These are phyloP conservation scores for Trametes maxima DNA, from an alignment of 768 basidiomycete genomes.

Conservation along the genomic window DNA sequence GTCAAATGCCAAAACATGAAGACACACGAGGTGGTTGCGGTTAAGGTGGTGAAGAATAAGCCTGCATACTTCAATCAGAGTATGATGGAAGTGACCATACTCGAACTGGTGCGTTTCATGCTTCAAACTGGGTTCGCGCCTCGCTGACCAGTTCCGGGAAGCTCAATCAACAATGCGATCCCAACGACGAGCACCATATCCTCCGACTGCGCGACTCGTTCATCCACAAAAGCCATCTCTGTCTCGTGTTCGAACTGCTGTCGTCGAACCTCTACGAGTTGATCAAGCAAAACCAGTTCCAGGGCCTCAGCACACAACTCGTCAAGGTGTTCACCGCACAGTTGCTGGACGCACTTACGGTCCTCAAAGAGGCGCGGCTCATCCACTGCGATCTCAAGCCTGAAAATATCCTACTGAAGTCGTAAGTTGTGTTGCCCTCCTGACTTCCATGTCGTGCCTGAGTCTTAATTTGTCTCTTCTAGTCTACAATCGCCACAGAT, in stretches of 20 bases:
- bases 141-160: slow-evolving; percentile 34
- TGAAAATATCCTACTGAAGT: slow-evolving; percentile 96
- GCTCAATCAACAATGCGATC: slow-evolving; percentile 95
- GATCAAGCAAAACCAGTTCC: slow-evolving; percentile 99
- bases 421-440: slow-evolving; percentile 52
- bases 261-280: slow-evolving; percentile 98
- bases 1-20: slow-evolving; percentile 99
- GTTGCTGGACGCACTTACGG: slow-evolving; percentile 86
- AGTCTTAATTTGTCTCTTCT: slow-evolving; percentile 17
- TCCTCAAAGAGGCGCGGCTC: slow-evolving; percentile 92
- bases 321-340: slow-evolving; percentile 99
- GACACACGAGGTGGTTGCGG: slow-evolving; percentile 97
- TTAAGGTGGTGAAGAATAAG: slow-evolving; percentile 99
- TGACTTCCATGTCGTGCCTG: neutral
- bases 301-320: slow-evolving; percentile 93
- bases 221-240: slow-evolving; percentile 94
- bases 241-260: slow-evolving; percentile 95
- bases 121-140: neutral
- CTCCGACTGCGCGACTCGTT: slow-evolving; percentile 94
- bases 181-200: slow-evolving; percentile 95
- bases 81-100: slow-evolving; percentile 99
- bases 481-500: slow-evolving; percentile 97
- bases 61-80: slow-evolving; percentile 99
- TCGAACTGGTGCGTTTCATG: slow-evolving; percentile 80
- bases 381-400: slow-evolving; percentile 99